Evolutionary conservation across 1,284 basidiomycete species (phyloP).

Genomic region (Rhizopogon parksii): DNA sequence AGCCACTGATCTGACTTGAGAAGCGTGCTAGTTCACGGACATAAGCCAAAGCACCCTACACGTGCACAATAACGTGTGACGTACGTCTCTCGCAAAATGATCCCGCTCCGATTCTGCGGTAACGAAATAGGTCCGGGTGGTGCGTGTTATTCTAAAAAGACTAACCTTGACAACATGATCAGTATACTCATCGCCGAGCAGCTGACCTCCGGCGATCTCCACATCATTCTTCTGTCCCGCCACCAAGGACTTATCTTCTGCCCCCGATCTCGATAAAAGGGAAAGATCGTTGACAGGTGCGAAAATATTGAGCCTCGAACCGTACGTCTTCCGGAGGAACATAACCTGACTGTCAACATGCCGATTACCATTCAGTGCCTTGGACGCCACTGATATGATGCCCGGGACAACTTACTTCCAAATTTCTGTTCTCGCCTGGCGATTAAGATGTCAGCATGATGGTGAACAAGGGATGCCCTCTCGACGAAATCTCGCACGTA

Average conservation of each 20-base stretch:
- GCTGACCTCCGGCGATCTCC: slow-evolving; percentile 75
- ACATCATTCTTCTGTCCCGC: slow-evolving; percentile 69
- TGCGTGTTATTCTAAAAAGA: background rate
- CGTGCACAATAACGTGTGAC: slow-evolving; percentile 17
- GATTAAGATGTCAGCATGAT: slow-evolving; percentile 5
- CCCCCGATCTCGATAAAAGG: slow-evolving; percentile 60
- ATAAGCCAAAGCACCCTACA: slow-evolving; percentile 1
- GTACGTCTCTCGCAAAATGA: slow-evolving; percentile 84
- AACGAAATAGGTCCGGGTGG: background rate
- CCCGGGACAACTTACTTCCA: slow-evolving; percentile 65
- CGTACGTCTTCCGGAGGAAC: slow-evolving; percentile 73
- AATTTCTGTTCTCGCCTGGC: slow-evolving; percentile 78
- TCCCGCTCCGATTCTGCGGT: slow-evolving; percentile 78
- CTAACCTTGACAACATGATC: slow-evolving; percentile 83
- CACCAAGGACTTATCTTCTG: slow-evolving; percentile 46
- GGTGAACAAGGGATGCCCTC: background rate
- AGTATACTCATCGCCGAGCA: slow-evolving; percentile 91
- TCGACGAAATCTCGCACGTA: slow-evolving; percentile 19
- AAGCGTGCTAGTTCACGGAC: slow-evolving; percentile 51
- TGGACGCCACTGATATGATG: slow-evolving; percentile 4
- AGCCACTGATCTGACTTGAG: slow-evolving; percentile 92
- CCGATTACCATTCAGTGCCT: background rate
- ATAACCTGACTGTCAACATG: slow-evolving; percentile 62
- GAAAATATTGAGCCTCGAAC: slow-evolving; percentile 80
- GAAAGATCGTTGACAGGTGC: slow-evolving; percentile 85